These are phyloP conservation scores for Candida saitoana DNA, from an alignment of 805 yeast genomes.

Conservation along the genomic window DNA sequence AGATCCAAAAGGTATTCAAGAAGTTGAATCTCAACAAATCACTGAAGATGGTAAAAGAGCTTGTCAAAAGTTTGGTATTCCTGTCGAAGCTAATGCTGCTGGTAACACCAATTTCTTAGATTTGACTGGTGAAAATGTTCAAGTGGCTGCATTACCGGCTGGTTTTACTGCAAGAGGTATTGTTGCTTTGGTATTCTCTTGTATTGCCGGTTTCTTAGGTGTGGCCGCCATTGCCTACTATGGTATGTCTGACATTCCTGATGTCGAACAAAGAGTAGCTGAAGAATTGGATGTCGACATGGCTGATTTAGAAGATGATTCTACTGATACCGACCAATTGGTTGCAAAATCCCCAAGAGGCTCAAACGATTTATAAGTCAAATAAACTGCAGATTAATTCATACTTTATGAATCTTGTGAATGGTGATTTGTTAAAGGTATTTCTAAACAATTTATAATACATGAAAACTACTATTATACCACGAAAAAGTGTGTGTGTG, in stretches of 20 bases:
- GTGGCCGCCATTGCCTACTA: slow-evolving; percentile 70
- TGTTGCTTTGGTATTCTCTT: slow-evolving; percentile 89
- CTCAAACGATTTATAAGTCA: neutral
- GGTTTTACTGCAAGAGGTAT: slow-evolving; percentile 96
- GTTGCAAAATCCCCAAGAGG: slow-evolving; percentile 1
- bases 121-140: slow-evolving; percentile 71
- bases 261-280: slow-evolving; percentile 60
- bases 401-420: neutral
- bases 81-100: slow-evolving; percentile 81
- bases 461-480: slow-evolving; percentile 1
- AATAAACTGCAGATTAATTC: neutral
- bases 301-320: slow-evolving; percentile 22
- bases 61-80: slow-evolving; percentile 56
- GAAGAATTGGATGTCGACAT: slow-evolving; percentile 51
- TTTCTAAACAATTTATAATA: neutral
- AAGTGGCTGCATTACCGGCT: slow-evolving; percentile 61
- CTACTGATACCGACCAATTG: slow-evolving; percentile 6
- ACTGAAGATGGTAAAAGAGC: slow-evolving; percentile 56
- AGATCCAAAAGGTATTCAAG: slow-evolving; percentile 55
- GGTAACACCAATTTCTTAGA: slow-evolving; percentile 67
- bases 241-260: slow-evolving; percentile 79
- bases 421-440: neutral
- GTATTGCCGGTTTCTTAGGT: slow-evolving; percentile 82
- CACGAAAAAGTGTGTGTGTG: slow-evolving; percentile 20
- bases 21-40: slow-evolving; percentile 44